phyloP scores from a whole-genome alignment of 2,329 filamentous ascomycete genomes.

The Tolypocladium paradoxum region DNA sequence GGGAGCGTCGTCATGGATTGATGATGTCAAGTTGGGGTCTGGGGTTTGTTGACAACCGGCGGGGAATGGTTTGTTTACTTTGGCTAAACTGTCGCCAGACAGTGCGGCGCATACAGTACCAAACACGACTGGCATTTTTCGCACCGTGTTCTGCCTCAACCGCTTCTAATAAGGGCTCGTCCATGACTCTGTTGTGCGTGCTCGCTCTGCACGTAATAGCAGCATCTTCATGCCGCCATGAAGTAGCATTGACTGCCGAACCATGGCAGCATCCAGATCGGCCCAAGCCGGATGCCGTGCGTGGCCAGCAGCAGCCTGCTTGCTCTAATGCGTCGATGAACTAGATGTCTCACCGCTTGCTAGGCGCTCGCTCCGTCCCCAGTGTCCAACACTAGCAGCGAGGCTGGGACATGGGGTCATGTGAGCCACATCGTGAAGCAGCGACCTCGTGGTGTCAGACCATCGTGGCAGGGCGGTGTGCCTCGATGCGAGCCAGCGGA shows the following conservation, averaged over 20 bases:
- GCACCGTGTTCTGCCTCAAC: background rate
- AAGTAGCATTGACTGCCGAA: background rate
- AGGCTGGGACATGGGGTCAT: background rate
- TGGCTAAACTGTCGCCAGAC: background rate
- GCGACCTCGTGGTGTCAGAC: background rate
- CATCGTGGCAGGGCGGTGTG: background rate
- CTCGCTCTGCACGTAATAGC: background rate
- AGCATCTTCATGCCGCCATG: background rate
- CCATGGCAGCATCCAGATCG: background rate
- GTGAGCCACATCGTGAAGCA: background rate
- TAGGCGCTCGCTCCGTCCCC: background rate
- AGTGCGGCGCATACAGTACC: background rate
- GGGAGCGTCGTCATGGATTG: constrained; percentile 1
- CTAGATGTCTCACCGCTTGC: background rate
- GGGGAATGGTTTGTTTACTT: constrained; percentile 16
- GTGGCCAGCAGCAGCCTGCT: background rate
- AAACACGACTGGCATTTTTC: accelerated
- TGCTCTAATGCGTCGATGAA: background rate
- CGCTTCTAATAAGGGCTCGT: no score
- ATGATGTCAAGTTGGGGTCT: constrained; percentile 8
- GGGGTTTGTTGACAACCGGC: constrained; percentile 10
- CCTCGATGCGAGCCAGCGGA: no score
- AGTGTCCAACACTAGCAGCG: background rate
- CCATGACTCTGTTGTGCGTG: no score
- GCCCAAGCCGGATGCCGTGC: no score